Conservation (phyloP, 2,329 filamentous ascomycete genomes). For the Botrytis cinerea region DNA sequence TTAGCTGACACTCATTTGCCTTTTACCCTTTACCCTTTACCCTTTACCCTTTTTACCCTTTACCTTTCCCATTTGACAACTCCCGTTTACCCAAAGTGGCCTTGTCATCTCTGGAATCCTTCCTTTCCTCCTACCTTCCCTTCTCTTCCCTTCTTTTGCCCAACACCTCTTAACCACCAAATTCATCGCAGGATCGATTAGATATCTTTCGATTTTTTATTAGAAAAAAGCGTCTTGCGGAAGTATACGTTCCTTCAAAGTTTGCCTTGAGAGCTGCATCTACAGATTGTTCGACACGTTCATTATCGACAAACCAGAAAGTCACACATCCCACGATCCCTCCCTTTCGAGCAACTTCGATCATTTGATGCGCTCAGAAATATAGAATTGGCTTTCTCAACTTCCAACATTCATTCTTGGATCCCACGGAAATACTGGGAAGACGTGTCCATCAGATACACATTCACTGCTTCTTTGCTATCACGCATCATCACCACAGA, state of each 20-base stretch:
- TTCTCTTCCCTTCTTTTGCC: slow-evolving; percentile 10
- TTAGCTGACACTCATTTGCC: background rate
- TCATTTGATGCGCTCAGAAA: background rate
- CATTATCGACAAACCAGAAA: slow-evolving; percentile 35
- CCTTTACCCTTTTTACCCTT: too few species aligned
- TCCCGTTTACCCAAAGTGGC: slow-evolving; percentile 6
- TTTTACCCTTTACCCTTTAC: background rate
- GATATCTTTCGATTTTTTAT: slow-evolving; percentile 9
- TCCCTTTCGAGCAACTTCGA: slow-evolving; percentile 12
- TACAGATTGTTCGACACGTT: slow-evolving; percentile 38
- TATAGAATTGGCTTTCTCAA: background rate
- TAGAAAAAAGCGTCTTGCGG: slow-evolving; percentile 1
- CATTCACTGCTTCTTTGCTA: background rate
- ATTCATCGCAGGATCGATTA: slow-evolving; percentile 36
- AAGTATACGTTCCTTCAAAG: slow-evolving; percentile 32
- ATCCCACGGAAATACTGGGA: background rate
- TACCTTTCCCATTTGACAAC: background rate
- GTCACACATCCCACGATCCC: slow-evolving; percentile 21
- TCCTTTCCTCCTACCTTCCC: background rate
- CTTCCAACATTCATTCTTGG: slow-evolving; percentile 7
- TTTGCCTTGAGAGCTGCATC: slow-evolving; percentile 27
- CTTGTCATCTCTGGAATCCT: slow-evolving; percentile 4
- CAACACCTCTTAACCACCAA: slow-evolving; percentile 26
- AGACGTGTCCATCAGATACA: background rate
- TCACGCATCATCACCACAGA: background rate